Base-by-base conservation (phyloP, 257 asterid genomes). In the Nemophila menziesii region DNA sequence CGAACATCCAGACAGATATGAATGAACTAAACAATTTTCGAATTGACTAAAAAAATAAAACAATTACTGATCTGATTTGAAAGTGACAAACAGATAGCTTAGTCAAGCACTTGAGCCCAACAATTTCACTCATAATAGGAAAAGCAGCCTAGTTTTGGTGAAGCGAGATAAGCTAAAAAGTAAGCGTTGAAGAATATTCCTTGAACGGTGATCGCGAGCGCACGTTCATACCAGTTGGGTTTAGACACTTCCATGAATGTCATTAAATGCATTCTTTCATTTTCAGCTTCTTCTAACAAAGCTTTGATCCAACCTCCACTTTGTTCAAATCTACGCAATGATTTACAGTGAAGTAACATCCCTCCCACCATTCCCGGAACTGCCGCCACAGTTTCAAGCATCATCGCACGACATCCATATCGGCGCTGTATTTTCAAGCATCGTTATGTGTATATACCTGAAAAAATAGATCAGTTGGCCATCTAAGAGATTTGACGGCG, bases 1-100 rank as follows among this genome's bases (percentile, higher is more conserved):
- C n/a, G n/a, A n/a, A n/a, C n/a, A n/a, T n/a, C n/a, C n/a, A n/a
- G n/a, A n/a, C n/a, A n/a, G n/a, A n/a, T n/a, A n/a, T n/a, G n/a
- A n/a, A n/a, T n/a, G n/a, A n/a, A n/a, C n/a, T n/a, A n/a, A n/a
- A n/a, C n/a, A n/a, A n/a, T n/a, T n/a, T n/a, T n/a, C n/a, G n/a
- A n/a, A n/a, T n/a, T n/a, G n/a, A n/a, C n/a, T n/a, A n/a, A n/a
- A n/a, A n/a, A n/a, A n/a, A n/a, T n/a, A n/a, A n/a, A n/a, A n/a
- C n/a, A n/a, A n/a, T n/a, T n/a, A 63, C 63, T 34, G 22, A 83
- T 95, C 98, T 75, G 43, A 89, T 80, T 12, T 95, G 84, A 63
- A 89, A 89, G 64, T 84, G 94, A 49, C 98, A 84, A 40, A 89
- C 67, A 36, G 94, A 73, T 45, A 89, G 90, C 74, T 69, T 84